Base-by-base conservation (phyloP, 1,139 yeast species). In the Hansenula sp. region DNA sequence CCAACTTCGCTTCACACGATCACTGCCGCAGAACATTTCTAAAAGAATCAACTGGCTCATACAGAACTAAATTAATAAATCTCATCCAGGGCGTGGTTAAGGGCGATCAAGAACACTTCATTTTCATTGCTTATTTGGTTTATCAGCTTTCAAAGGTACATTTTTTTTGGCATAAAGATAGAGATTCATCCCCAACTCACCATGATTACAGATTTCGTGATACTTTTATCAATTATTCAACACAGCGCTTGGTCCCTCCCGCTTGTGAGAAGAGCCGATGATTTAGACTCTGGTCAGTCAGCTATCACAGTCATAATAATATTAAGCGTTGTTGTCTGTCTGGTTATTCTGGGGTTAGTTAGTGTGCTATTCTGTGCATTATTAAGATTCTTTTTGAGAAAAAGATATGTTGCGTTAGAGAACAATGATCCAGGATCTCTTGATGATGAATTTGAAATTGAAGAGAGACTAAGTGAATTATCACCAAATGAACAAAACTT, bases 401-500 rank as follows among this genome's bases (percentile, higher is more conserved):
- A 33, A 24, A 32, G 27, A 12, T 32, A 48, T 9, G 44, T 54
- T 11, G 44, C 37, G 26, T 32, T 53, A 39, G 55, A 50, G 36
- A 49, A 65, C 33, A 68, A 68, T 6, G 62, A 67, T 37, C 80
- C 84, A 0, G 83, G 82, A 11, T 66, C 75, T 21, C 67, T 75
- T 43, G 88, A 80, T 53, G 84, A 80, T 53, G 86, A 78, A 45
- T 79, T 76, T 49, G 82, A 77, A 38, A 65, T 79, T 26, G 69
- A 72, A 30, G 77, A 83, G 41, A 84, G 84, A 50, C 83, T 90
- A 48, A 71, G 75, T 37, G 82, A 76, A 47, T 61, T 84, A 14
- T 66, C 81, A 17, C 77, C 84, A 5, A 84, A 82, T 46, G 92
- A 85, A 50, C 92, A 83, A 59, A 95, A 89, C 52, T 69, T 90